Conservation (phyloP, 345 rosid genomes). For the Sonneratia alba region DNA sequence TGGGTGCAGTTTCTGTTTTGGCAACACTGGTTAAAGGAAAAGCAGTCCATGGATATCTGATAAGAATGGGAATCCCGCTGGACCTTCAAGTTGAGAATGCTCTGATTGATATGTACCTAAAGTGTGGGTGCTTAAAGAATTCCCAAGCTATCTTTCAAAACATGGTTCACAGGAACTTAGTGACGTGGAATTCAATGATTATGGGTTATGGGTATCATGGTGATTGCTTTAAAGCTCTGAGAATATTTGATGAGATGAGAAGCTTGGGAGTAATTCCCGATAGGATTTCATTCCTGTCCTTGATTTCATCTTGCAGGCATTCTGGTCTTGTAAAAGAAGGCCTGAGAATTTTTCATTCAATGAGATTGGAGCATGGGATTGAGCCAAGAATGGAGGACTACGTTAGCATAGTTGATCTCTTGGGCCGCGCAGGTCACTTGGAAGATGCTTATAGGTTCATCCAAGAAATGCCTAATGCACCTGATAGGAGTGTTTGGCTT, state of each 20-base stretch:
- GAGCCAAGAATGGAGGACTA: constrained; percentile 60
- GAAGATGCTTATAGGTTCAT: constrained; percentile 53
- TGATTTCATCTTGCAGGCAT: constrained; percentile 77
- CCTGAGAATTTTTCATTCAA: constrained; percentile 34
- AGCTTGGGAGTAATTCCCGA: constrained; percentile 42
- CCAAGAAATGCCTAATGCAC: constrained; percentile 37
- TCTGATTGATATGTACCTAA: constrained; percentile 71
- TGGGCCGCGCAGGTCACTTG: constrained; percentile 60
- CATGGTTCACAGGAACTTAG: constrained; percentile 40
- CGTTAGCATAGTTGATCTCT: constrained; percentile 62
- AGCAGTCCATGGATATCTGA: constrained; percentile 50
- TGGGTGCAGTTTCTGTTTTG: constrained; percentile 54
- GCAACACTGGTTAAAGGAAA: constrained; percentile 60
- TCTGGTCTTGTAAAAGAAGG: constrained; percentile 63
- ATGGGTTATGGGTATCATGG: constrained; percentile 76
- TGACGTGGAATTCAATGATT: constrained; percentile 75
- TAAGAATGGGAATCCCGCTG: constrained; percentile 29
- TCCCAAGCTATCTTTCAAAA: constrained; percentile 39
- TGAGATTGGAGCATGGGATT: constrained; percentile 38
- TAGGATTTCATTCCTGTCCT: constrained; percentile 54
- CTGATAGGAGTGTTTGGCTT: constrained; percentile 64
- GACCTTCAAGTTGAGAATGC: constrained; percentile 58
- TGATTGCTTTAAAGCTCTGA: constrained; percentile 37
- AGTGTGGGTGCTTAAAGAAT: constrained; percentile 56
- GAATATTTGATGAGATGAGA: constrained; percentile 49